Evolutionary conservation across 768 basidiomycete species (phyloP).

Genomic region (Boletus pseudo-olivaceus): DNA sequence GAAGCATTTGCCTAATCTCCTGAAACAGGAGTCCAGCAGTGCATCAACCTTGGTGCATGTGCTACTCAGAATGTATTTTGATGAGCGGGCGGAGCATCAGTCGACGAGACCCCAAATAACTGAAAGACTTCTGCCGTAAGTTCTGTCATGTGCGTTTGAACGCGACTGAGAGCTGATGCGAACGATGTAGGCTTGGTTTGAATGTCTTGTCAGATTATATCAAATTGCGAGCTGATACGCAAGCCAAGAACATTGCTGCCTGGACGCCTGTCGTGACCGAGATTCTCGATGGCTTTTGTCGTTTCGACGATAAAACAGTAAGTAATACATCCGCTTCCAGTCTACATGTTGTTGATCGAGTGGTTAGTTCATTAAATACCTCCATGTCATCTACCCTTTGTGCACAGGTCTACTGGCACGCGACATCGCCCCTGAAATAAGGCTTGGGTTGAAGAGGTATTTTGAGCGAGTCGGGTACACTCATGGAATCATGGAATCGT

Average conservation of each 20-base stretch:
- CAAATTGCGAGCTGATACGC: constrained; percentile 83
- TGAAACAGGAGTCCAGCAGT: constrained; percentile 98
- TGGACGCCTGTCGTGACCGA: constrained; percentile 99
- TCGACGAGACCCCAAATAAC: constrained; percentile 77
- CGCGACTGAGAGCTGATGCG: neutral
- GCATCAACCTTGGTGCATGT: constrained; percentile 93
- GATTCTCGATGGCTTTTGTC: constrained; percentile 84
- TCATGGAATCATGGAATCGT: constrained; percentile 66
- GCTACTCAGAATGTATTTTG: constrained; percentile 90
- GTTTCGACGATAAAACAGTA: constrained; percentile 88
- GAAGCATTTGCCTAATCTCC: constrained; percentile 96
- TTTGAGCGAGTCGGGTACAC: constrained; percentile 75
- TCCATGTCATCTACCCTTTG: constrained; percentile 88
- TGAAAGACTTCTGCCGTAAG: constrained; percentile 67
- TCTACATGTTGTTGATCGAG: constrained; percentile 2
- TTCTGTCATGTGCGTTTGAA: neutral
- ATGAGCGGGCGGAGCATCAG: constrained; percentile 84
- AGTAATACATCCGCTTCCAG: constrained; percentile 32
- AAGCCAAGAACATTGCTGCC: constrained; percentile 91
- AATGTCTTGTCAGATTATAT: constrained; percentile 90
- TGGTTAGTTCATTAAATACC: constrained; percentile 77
- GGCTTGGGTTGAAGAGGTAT: constrained; percentile 73
- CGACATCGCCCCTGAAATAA: constrained; percentile 80
- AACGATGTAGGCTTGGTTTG: constrained; percentile 63
- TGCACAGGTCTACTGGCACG: constrained; percentile 80